Conservation (phyloP, 2,329 filamentous ascomycete genomes). For the Knufia petricola region DNA sequence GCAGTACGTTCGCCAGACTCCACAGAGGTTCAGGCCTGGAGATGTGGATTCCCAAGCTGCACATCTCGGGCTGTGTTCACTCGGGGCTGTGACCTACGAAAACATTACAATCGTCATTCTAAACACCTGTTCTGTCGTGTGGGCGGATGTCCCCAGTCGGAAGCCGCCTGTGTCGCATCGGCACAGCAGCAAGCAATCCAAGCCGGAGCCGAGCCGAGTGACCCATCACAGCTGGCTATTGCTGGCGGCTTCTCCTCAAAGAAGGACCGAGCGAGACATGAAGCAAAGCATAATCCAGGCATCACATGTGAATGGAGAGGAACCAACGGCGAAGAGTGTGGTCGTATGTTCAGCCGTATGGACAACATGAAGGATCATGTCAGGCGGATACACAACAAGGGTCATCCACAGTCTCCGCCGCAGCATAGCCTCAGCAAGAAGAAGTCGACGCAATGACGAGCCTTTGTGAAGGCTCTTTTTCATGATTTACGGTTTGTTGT, state of each 20-base stretch:
- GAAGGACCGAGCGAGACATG: slow-evolving; percentile 52
- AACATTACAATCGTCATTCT: slow-evolving; percentile 54
- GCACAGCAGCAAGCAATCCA: slow-evolving; percentile 5
- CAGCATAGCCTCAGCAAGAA: slow-evolving; percentile 9
- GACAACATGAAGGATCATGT: slow-evolving; percentile 52
- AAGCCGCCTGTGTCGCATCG: slow-evolving; percentile 11
- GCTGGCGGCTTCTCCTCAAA: slow-evolving; percentile 53
- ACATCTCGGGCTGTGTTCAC: slow-evolving; percentile 50
- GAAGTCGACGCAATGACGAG: background rate
- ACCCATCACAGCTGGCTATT: slow-evolving; percentile 27
- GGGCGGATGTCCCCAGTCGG: slow-evolving; percentile 45
- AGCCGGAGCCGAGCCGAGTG: slow-evolving; percentile 10
- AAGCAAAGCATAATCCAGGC: slow-evolving; percentile 54
- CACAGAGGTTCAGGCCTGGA: slow-evolving; percentile 36
- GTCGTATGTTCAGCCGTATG: slow-evolving; percentile 49
- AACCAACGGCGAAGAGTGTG: slow-evolving; percentile 37
- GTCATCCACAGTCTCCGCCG: slow-evolving; percentile 15
- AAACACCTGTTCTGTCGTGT: slow-evolving; percentile 53
- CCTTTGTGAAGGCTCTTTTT: background rate
- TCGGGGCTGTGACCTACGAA: slow-evolving; percentile 51
- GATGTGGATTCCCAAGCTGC: slow-evolving; percentile 50
- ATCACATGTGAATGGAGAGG: slow-evolving; percentile 38
- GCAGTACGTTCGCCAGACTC: slow-evolving; percentile 16
- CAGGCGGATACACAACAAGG: slow-evolving; percentile 33
- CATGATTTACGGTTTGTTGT: slow-evolving; percentile 2